Conservation (phyloP, 208 protist species). For the Angomonas desouzai region DNA sequence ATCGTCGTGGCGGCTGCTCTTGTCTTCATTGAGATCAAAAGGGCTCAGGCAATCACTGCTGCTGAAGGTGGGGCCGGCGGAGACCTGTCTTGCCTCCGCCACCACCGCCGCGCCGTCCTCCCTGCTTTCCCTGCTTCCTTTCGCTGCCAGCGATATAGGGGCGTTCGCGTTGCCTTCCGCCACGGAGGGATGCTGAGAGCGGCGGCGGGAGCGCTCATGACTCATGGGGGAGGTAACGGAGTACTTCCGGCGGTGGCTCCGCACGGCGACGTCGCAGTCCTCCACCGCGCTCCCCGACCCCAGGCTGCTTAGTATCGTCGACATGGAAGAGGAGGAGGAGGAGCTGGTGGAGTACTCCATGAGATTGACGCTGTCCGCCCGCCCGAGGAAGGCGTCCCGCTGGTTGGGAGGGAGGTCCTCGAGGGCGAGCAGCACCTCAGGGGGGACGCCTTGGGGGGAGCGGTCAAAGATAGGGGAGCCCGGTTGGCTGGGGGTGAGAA, state of each 20-base stretch:
- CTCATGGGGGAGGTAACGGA: not conserved
- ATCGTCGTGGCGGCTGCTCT: not conserved
- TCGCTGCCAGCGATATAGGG: not conserved
- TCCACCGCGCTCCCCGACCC: not conserved
- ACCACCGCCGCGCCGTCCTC: not conserved
- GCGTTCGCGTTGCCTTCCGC: not conserved
- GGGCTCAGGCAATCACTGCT: not conserved
- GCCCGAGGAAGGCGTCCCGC: not conserved
- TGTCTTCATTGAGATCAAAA: not conserved
- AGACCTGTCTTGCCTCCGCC: no score
- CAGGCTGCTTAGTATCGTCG: not conserved
- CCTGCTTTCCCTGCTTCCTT: not conserved
- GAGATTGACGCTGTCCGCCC: not conserved
- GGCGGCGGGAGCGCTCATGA: not conserved
- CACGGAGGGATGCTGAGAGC: constrained; percentile 3
- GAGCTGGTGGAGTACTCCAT: not conserved
- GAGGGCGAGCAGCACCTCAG: constrained; percentile 8
- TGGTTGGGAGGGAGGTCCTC: not conserved
- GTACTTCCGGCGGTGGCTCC: not conserved
- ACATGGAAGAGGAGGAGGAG: not conserved
- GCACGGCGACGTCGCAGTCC: not conserved
- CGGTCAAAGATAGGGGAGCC: not conserved
- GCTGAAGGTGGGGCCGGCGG: not conserved
- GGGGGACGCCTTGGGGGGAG: not conserved
- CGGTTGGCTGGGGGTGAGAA: not conserved